These are phyloP conservation scores for Trichoderma arundinaceum DNA, from an alignment of 2,329 filamentous ascomycete species.

Conservation along the genomic window DNA sequence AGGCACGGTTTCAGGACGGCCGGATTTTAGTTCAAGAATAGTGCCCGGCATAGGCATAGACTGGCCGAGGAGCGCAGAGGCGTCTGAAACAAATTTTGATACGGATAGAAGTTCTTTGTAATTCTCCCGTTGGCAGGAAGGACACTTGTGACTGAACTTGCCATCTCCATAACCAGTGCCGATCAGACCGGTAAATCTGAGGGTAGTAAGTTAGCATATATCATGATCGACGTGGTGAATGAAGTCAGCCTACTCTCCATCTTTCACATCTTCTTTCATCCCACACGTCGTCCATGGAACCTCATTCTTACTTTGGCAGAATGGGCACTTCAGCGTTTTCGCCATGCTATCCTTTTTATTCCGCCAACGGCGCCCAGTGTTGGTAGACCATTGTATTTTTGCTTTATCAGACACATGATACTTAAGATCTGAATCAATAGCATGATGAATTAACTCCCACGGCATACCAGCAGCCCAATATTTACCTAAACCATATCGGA, in stretches of 20 bases:
- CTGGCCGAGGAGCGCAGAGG: constrained; percentile 27
- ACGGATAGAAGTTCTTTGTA: constrained; percentile 65
- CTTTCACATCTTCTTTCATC: constrained; percentile 37
- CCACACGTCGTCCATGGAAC: constrained; percentile 67
- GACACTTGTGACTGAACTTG: constrained; percentile 57
- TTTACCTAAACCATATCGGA: constrained; percentile 60
- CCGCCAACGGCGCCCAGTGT: constrained; percentile 63
- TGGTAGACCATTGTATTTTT: constrained; percentile 52
- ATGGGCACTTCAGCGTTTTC: constrained; percentile 61
- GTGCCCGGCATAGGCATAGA: constrained; percentile 69
- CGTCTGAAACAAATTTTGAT: constrained; percentile 59
- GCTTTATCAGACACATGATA: constrained; percentile 57
- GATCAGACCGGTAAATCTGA: constrained; percentile 30
- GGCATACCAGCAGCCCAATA: constrained; percentile 70
- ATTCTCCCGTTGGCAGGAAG: constrained; percentile 55
- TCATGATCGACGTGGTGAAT: neutral
- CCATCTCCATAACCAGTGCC: constrained; percentile 66
- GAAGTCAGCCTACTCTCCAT: neutral
- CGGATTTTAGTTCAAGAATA: constrained; percentile 59
- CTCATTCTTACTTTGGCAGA: constrained; percentile 50
- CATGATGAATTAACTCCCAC: constrained; percentile 63
- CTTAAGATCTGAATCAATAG: constrained; percentile 64
- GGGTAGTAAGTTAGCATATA: neutral
- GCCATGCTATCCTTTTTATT: constrained; percentile 57
- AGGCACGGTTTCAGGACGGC: constrained; percentile 51